Conservation (phyloP, 2,329 filamentous ascomycete species). For the Cryphonectria carpinicola region DNA sequence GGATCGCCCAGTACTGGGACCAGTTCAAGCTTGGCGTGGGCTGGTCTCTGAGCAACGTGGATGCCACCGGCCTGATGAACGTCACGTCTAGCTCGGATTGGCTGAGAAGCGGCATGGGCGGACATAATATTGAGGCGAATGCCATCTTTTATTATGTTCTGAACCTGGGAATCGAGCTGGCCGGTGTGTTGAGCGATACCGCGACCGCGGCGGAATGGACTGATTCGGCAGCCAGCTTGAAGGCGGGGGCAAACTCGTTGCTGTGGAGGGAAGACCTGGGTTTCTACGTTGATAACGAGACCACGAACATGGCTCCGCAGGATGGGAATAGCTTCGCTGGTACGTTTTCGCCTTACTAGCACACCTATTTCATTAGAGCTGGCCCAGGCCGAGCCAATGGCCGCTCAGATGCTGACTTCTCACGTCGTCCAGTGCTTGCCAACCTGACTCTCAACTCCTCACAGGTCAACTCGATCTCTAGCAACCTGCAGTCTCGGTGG, state of each 20-base stretch:
- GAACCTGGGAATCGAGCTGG: constrained; percentile 51
- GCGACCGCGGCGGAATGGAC: constrained; percentile 8
- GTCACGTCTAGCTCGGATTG: constrained; percentile 55
- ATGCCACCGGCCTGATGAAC: constrained; percentile 48
- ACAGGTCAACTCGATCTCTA: constrained; percentile 22
- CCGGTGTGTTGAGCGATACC: constrained; percentile 46
- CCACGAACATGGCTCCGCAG: constrained; percentile 25
- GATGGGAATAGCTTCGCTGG: constrained; percentile 32
- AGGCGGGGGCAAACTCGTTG: constrained; percentile 22
- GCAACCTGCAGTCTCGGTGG: constrained; percentile 30
- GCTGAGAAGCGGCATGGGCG: constrained; percentile 54
- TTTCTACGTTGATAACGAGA: constrained; percentile 32
- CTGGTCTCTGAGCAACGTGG: constrained; percentile 41
- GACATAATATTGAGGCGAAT: constrained; percentile 56
- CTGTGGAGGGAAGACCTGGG: constrained; percentile 27
- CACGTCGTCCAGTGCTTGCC: constrained; percentile 15
- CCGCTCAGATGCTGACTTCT: neutral
- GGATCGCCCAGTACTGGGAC: constrained; percentile 51
- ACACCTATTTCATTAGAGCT: neutral
- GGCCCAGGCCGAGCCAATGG: neutral
- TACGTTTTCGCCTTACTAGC: neutral
- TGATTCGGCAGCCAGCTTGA: constrained; percentile 19
- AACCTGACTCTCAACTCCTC: constrained; percentile 21
- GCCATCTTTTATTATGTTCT: constrained; percentile 58
- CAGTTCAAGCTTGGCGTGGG: constrained; percentile 53